Base-by-base conservation (phyloP, 2,329 filamentous ascomycete genomes). In the Botryotinia globosa region DNA sequence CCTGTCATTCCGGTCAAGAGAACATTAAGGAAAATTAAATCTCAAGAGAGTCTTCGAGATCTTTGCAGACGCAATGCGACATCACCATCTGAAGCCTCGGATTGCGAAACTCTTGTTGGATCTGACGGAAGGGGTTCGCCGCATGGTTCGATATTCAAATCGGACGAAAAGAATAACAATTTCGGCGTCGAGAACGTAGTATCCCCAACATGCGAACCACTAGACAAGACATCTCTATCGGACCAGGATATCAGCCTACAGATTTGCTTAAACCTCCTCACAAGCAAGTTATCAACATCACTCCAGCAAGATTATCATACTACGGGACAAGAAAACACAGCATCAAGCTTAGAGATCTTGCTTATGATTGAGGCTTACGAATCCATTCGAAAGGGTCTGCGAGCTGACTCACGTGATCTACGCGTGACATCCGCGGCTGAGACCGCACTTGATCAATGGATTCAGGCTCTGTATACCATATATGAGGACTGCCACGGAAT, bases 321-420 rank as follows among this genome's bases (percentile, higher is more conserved):
- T 12, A 34, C 39, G 7, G 74, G 73, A 48, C 62, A 64, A 3
- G 67, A 48, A 61, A 76, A 77, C 42, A 73, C 74, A 12, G 75
- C 74, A 6, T 79, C 78, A 42, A 77, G 78, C 54, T 68, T 80
- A 12, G 77, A 80, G 61, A 77, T 80, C 44, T 63, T 78, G 12
- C 77, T 80, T 45, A 79, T 80, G 78, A 80, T 80, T 37, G 79
- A 80, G 72, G 74, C 78, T 1, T 80, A 80, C 61, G 79, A 80
- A 70, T 76, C 74, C 1, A 71, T 78, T 4, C 76, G 77, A 54
- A 69, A 75, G 44, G 74, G 76, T 32, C 62, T 75, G 16, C 70
- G 72, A 45, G 67, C 75, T 5, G 6, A 67, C 56, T 64, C 73
- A 39, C 54, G 69, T n/a, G 72, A 73, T 34, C 44, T 69, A 48